Percentiles rank a stretch among this genome's conserved stretches.
Evolutionary conservation across 345 rosid genomes (phyloP).

Genomic region (Arabis alpina): DNA sequence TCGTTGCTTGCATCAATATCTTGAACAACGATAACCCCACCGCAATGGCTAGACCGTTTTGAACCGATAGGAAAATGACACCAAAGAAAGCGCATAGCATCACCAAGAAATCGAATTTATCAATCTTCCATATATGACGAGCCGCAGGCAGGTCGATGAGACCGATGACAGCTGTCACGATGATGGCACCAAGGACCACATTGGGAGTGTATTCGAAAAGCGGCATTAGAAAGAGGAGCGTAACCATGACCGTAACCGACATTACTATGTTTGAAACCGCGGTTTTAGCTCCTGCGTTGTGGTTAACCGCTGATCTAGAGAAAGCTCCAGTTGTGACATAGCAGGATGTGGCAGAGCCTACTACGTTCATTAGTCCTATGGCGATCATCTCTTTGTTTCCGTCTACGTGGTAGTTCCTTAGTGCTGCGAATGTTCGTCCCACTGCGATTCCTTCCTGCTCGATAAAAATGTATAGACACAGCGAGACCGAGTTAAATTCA

Average conservation of each 20-base stretch:
- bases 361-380: constrained; percentile 89
- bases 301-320: constrained; percentile 94
- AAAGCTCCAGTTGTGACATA: constrained; percentile 89
- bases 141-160: constrained; percentile 93
- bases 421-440: constrained; percentile 92
- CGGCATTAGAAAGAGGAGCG: constrained; percentile 92
- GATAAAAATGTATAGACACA: constrained; percentile 3
- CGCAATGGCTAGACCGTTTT: constrained; percentile 83
- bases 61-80: constrained; percentile 81
- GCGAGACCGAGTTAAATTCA: not conserved
- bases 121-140: constrained; percentile 74
- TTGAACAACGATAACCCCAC: constrained; percentile 88
- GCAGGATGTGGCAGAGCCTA: constrained; percentile 95
- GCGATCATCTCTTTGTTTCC: constrained; percentile 99
- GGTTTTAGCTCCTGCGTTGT: constrained; percentile 92
- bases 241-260: constrained; percentile 94
- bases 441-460: constrained; percentile 99
- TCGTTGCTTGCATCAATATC: constrained; percentile 77
- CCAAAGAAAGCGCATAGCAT: constrained; percentile 83
- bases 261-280: constrained; percentile 89
- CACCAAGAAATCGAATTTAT: constrained; percentile 88
- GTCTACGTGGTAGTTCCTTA: constrained; percentile 86
- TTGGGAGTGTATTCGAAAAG: constrained; percentile 95
- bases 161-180: constrained; percentile 87
- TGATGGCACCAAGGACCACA: constrained; percentile 87